Percentiles rank a stretch among this genome's conserved stretches.
phyloP scores from a whole-genome alignment of 257 asterid genomes.

The Osmanthus fragrans region DNA sequence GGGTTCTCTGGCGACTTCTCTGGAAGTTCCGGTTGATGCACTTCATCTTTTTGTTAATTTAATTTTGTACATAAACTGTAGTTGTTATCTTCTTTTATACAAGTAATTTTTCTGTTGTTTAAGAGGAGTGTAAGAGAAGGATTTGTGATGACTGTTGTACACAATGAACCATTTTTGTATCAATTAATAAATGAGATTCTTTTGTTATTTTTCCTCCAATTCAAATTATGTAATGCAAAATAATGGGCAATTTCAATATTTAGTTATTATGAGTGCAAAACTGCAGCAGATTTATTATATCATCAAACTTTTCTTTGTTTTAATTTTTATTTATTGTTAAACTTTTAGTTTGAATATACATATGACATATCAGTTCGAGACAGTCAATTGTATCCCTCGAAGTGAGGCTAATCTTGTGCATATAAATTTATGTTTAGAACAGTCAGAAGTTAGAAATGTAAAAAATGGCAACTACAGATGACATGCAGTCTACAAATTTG shows the following conservation, averaged over 20 bases:
- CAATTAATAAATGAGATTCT: no score
- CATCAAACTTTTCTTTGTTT: not conserved
- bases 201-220: no score
- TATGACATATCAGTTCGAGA: not conserved
- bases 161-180: no score
- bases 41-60: no score
- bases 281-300: not conserved
- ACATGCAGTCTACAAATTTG: not conserved
- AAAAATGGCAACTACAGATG: not conserved
- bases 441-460: not conserved
- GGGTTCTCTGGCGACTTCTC: slow-evolving; percentile 90
- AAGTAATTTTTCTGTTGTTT: no score
- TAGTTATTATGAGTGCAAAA: not conserved
- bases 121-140: no score
- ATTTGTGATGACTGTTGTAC: no score
- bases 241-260: not conserved
- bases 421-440: not conserved
- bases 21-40: slow-evolving; percentile 38
- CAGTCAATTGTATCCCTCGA: not conserved
- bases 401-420: not conserved
- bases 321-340: not conserved
- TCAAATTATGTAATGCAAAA: no score
- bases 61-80: no score
- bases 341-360: not conserved
- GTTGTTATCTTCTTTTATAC: not conserved